Base-by-base conservation (phyloP, 805 yeast species). In the Ogataea sp. region DNA sequence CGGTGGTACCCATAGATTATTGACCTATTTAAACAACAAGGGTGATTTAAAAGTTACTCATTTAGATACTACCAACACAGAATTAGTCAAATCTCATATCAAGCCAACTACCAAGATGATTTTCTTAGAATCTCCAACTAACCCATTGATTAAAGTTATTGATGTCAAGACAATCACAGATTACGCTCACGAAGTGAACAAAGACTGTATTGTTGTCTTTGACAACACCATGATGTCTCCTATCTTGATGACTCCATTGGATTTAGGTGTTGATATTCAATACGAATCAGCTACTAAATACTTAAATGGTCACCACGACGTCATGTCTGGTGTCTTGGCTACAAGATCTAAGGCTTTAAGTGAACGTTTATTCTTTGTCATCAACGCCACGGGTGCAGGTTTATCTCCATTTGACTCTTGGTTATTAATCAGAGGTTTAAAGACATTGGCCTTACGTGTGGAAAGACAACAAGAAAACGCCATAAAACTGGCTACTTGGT, bases 161-260 rank as follows among this genome's bases (percentile, higher is more conserved):
- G 95, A 90, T 57, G 75, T 89, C 39, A 78, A 75, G 43, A 64
- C 75, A 26, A 78, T 88, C 43, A 64, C 88, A 15, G 64, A 65
- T 29, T 67, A 74, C 44, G 88, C 89, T 34, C 93, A 86, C 55
- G 57, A 62, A 32, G 67, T 71, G 32, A 81, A 71, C 53, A 87
- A 94, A 15, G 71, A 79, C 29, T 70, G 83, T 39, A 57, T 81
- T 37, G 79, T 86, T 31, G 95, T 86, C 13, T 89, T 89, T 45
- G 97, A 89, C 64, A 89, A 90, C 68, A 90, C 97, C 43, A 89
- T 89, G 97, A 83, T 89, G 94, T 80, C 95, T 23, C 97, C 97
- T 11, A 61, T 89, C 44, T 70, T 81, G 52, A 79, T 85, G 79
- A 71, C 81, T 20, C 97, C 97, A 4, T 68, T 89, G 47, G 86